phyloP scores from a whole-genome alignment of 2,329 filamentous ascomycete genomes.

The Neonectria punicea region DNA sequence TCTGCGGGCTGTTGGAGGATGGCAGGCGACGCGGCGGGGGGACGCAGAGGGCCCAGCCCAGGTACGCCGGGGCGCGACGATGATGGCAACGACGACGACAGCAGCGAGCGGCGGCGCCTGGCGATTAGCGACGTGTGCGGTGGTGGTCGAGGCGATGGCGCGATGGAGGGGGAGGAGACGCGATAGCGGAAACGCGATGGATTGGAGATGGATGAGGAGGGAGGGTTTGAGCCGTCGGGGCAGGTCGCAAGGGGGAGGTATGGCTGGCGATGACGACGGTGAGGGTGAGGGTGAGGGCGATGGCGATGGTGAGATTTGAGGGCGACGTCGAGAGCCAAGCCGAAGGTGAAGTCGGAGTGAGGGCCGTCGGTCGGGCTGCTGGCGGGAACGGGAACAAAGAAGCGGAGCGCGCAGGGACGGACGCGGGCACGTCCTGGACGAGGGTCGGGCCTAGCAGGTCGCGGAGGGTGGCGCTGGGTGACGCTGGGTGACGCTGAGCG shows the following conservation, averaged over 20 bases:
- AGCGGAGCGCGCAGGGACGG: constrained; percentile 19
- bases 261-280: constrained; percentile 23
- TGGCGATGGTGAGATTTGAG: constrained; percentile 19
- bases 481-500: constrained; percentile 14
- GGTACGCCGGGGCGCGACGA: constrained; percentile 37
- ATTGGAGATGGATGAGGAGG: neutral
- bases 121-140: neutral
- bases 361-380: constrained; percentile 18
- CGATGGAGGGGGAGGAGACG: constrained; percentile 6
- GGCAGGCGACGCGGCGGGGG: constrained; percentile 37
- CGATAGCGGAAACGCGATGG: constrained; percentile 14
- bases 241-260: constrained; percentile 27
- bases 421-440: constrained; percentile 18
- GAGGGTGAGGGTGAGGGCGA: constrained; percentile 2
- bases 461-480: constrained; percentile 13
- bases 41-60: constrained; percentile 20
- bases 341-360: constrained; percentile 25
- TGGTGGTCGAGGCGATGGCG: neutral
- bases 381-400: constrained; percentile 33
- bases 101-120: constrained; percentile 1
- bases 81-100: constrained; percentile 8
- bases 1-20: constrained; percentile 37
- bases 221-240: constrained; percentile 3
- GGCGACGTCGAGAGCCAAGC: constrained; percentile 1
- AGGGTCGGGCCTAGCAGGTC: constrained; percentile 24